Evolutionary conservation across 2,329 filamentous ascomycete genomes (phyloP).

Genomic region (Fusarium concolor): DNA sequence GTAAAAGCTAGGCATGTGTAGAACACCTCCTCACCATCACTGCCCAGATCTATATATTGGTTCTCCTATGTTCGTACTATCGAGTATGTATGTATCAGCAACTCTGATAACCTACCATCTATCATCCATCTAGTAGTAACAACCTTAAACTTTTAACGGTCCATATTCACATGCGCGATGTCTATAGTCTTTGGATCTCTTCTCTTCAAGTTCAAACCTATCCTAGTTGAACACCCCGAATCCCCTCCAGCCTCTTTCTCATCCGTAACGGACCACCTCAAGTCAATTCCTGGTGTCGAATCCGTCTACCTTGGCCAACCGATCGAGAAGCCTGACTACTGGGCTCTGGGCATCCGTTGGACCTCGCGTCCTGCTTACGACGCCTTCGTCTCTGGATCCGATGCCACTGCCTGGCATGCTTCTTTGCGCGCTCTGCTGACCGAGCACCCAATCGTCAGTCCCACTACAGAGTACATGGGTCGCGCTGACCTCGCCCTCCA

Average conservation of each 20-base stretch:
- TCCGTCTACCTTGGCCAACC: constrained; percentile 52
- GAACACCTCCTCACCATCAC: constrained; percentile 4
- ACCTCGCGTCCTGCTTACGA: constrained; percentile 49
- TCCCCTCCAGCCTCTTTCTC: constrained; percentile 45
- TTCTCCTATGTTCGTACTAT: neutral
- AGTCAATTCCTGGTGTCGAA: constrained; percentile 49
- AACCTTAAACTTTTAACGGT: neutral
- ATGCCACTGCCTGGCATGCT: constrained; percentile 56
- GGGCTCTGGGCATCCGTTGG: constrained; percentile 53
- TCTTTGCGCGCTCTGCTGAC: constrained; percentile 50
- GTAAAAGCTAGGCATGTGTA: constrained; percentile 1
- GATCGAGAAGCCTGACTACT: constrained; percentile 50
- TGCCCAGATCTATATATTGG: constrained; percentile 5
- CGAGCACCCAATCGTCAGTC: constrained; percentile 42
- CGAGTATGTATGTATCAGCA: neutral
- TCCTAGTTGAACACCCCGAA: constrained; percentile 41
- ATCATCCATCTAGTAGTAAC: neutral
- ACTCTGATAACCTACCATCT: neutral
- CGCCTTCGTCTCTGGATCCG: constrained; percentile 56
- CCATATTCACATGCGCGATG: constrained; percentile 35
- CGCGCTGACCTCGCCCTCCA: constrained; percentile 46
- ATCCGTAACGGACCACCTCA: constrained; percentile 45
- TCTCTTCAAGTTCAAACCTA: constrained; percentile 49
- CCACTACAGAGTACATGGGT: constrained; percentile 32
- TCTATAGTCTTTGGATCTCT: constrained; percentile 48